Evolutionary conservation across 257 asterid species (phyloP).

Genomic region (Plantago major): DNA sequence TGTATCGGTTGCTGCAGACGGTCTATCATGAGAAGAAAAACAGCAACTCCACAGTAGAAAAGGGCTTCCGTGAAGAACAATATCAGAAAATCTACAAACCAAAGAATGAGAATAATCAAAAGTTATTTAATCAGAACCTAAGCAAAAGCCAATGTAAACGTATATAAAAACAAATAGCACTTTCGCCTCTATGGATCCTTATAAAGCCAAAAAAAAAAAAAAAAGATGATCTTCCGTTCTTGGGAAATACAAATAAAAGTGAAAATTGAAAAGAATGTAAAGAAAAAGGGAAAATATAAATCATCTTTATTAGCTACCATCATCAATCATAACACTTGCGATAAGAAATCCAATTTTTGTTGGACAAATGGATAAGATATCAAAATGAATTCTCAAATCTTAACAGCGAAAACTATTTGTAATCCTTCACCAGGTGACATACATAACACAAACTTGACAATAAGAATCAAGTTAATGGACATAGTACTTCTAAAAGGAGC

Average conservation of each 20-base stretch:
- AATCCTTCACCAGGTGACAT: neutral
- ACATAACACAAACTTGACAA: neutral
- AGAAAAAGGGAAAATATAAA: neutral
- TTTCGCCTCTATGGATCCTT: neutral
- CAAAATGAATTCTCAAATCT: neutral
- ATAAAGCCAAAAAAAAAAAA: neutral
- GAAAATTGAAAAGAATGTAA: neutral
- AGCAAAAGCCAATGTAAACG: conserved; percentile 1
- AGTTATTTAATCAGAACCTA: neutral
- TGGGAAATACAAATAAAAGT: no score
- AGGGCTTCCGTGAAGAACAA: conserved; percentile 95
- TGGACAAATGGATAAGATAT: neutral
- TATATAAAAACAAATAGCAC: neutral
- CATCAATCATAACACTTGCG: neutral
- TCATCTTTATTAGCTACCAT: neutral
- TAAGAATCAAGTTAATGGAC: neutral
- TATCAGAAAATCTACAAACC: conserved; percentile 80
- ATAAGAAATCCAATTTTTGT: neutral
- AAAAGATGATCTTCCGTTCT: no score
- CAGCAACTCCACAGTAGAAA: conserved; percentile 86
- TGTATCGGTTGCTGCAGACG: conserved; percentile 46
- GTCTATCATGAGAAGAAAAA: conserved; percentile 69
- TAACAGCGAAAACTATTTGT: neutral
- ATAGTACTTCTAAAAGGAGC: neutral
- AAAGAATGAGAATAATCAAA: conserved; percentile 2